These are phyloP conservation scores for Ascochyta rabiei DNA, from an alignment of 2,329 filamentous ascomycete genomes.

Conservation along the genomic window DNA sequence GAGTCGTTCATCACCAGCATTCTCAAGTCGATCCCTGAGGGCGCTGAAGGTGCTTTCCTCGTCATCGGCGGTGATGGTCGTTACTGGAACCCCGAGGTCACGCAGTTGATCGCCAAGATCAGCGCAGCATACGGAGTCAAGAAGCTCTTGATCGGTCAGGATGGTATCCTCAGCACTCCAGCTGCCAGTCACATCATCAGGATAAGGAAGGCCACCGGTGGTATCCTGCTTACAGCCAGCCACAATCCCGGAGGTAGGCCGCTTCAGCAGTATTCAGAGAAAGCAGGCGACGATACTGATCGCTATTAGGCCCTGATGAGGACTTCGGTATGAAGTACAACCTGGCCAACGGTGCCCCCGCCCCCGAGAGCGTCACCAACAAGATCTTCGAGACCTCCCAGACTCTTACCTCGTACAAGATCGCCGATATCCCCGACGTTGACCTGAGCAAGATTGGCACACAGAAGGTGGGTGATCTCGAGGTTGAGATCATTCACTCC, in stretches of 20 bases:
- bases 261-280: no score
- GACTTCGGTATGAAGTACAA: slow-evolving; percentile 99
- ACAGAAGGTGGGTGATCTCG: slow-evolving; percentile 81
- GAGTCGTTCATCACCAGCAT: slow-evolving; percentile 95
- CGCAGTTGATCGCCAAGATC: slow-evolving; percentile 97
- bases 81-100: slow-evolving; percentile 95
- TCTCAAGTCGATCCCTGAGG: slow-evolving; percentile 94
- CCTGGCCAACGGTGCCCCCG: slow-evolving; percentile 91
- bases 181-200: slow-evolving; percentile 96
- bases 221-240: slow-evolving; percentile 94
- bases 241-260: slow-evolving; percentile 91
- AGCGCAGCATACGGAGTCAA: slow-evolving; percentile 96
- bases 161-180: slow-evolving; percentile 95
- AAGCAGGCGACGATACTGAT: background rate
- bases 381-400: slow-evolving; percentile 96
- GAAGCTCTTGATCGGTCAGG: slow-evolving; percentile 95
- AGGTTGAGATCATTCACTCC: slow-evolving; percentile 95
- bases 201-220: slow-evolving; percentile 91
- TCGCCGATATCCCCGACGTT: slow-evolving; percentile 83
- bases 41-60: slow-evolving; percentile 83
- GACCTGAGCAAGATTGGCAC: slow-evolving; percentile 84
- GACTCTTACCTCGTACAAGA: slow-evolving; percentile 88
- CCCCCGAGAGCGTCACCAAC: slow-evolving; percentile 95
- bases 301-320: slow-evolving; percentile 74
- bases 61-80: slow-evolving; percentile 98